Evolutionary conservation across 176 grass and related monocot genomes (phyloP), one percentile per base, ranked within the genome.

Genomic region (Aegilops umbellulata): DNA sequence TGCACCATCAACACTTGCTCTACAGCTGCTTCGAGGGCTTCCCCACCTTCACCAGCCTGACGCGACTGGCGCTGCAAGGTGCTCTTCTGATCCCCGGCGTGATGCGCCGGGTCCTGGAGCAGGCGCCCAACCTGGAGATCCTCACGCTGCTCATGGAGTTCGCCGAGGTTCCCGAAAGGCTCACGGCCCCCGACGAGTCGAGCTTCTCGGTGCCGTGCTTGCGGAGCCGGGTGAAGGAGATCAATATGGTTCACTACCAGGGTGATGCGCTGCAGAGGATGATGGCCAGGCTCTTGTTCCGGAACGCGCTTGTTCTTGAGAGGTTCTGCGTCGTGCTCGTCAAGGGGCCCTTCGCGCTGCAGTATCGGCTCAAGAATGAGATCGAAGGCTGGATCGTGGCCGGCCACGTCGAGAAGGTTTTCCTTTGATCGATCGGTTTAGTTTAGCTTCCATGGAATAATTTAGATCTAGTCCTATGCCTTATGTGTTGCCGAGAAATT

Each of bases 231-330:
- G 32, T 73, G 32, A 73, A 15, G 51, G 16, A 73, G 34, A 73
- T 83, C 51, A 83, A 83, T 68, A 69, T 83, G 31, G 81, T 83
- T 15, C 81, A 74, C 4, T 83, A 83, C 53, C 51, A 61, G 10
- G 81, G 67, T 0, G 67, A 55, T 6, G 38, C 2, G 49, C 47
- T 53, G 10, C 81, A 83, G 67, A 83, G 81, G 15, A 15, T 36
- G 51, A 34, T 61, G 68, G 67, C 68, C 51, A 73, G 39, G 51
- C 58, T 83, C 49, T 23, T 83, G n/a, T 69, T 83, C 4, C 38
- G n/a, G 32, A 73, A 80, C 38, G 78, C 78, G 39, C 10, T 35
- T 5, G 32, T 6, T 2, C 1, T 83, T 0, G 32, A 73, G 0
- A 26, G 4, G n/a, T 10, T 83, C 26, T 68, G 62, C 17, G 58